phyloP scores from a whole-genome alignment of 257 asterid genomes.

The Solanum virginianum region DNA sequence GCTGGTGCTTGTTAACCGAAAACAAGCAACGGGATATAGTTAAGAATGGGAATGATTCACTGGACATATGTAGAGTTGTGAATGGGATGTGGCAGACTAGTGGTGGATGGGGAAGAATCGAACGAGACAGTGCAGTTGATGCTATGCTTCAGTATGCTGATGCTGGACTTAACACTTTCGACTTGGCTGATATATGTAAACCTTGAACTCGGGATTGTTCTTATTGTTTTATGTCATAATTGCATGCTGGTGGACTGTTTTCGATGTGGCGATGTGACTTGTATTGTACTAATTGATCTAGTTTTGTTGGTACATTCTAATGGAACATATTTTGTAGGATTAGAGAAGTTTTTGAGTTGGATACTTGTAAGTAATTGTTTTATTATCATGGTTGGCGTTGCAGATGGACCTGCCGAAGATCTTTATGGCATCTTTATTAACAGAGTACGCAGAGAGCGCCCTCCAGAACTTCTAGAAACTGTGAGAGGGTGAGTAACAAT shows the following conservation, averaged over 20 bases:
- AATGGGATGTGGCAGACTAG: constrained; percentile 86
- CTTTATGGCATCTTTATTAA: constrained; percentile 87
- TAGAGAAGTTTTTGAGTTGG: not conserved
- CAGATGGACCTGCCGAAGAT: constrained; percentile 99
- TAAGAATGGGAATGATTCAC: constrained; percentile 61
- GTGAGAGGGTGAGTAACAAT: constrained; percentile 61
- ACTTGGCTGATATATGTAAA: constrained; percentile 77
- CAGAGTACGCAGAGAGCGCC: constrained; percentile 91
- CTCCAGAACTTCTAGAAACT: constrained; percentile 76
- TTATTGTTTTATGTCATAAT: not conserved
- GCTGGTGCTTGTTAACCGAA: constrained; percentile 35
- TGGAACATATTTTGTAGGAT: not conserved
- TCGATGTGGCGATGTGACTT: not conserved
- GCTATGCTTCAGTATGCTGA: constrained; percentile 69
- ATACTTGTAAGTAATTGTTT: not conserved
- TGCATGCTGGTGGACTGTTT: not conserved
- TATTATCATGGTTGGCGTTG: not conserved
- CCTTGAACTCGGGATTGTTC: not conserved
- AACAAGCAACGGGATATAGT: constrained; percentile 38
- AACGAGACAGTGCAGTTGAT: constrained; percentile 43
- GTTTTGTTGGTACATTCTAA: not conserved
- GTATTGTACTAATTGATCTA: not conserved
- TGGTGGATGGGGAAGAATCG: constrained; percentile 76
- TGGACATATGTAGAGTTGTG: constrained; percentile 67
- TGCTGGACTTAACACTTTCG: constrained; percentile 64